Conservation (phyloP, 768 basidiomycete genomes). For the Boletus rufocinnamomeus region DNA sequence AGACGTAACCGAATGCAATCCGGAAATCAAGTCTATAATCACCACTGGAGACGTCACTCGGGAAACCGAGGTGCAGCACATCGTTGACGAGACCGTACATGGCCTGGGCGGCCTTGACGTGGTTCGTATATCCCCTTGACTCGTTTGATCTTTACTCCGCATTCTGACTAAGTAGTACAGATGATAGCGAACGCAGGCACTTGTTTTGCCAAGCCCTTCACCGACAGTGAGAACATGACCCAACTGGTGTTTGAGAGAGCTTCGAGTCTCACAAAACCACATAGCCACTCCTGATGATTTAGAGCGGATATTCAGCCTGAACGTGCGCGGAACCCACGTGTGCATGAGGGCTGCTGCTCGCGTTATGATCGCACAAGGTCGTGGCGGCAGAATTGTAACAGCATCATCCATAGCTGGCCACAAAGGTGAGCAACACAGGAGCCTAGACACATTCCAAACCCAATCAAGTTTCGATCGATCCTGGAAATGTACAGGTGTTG, state of each 20-base stretch:
- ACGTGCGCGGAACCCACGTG: constrained; percentile 40
- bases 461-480: too few species aligned
- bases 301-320: constrained; percentile 36
- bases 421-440: background rate
- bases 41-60: constrained; percentile 1
- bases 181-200: constrained; percentile 4
- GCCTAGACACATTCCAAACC: background rate
- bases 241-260: background rate
- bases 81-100: background rate
- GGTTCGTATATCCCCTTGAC: background rate
- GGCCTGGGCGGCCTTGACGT: constrained; percentile 1
- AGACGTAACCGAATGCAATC: background rate
- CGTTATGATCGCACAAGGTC: constrained; percentile 46
- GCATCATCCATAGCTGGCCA: constrained; percentile 3
- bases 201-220: constrained; percentile 1
- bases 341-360: constrained; percentile 45
- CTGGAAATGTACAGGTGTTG: constrained; percentile 23
- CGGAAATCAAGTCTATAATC: background rate
- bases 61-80: constrained; percentile 3
- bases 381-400: constrained; percentile 44
- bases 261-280: background rate
- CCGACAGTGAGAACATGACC: constrained; percentile 1
- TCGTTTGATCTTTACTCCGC: background rate
- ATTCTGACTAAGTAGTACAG: background rate
- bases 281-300: constrained; percentile 21